Percentiles rank a stretch among this genome's conserved stretches.
Evolutionary conservation across 805 yeast genomes (phyloP).

Genomic region (Saccharomycopsis babjevae): DNA sequence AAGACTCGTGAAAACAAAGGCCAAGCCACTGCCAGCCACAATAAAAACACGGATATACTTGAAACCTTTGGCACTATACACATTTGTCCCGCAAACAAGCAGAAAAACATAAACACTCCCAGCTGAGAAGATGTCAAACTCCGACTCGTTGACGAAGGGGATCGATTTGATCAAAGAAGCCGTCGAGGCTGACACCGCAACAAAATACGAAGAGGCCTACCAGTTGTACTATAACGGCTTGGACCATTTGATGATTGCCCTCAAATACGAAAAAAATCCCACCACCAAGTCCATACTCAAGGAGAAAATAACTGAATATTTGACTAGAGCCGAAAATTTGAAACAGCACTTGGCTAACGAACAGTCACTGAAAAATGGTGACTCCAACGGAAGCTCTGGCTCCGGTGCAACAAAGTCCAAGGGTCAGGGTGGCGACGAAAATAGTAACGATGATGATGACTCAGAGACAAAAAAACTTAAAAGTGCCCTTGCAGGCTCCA

Average conservation of each 20-base stretch:
- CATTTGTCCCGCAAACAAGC: neutral
- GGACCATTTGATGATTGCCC: constrained; percentile 90
- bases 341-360: constrained; percentile 76
- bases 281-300: constrained; percentile 82
- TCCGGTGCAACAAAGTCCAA: constrained; percentile 43
- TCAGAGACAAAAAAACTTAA: constrained; percentile 82
- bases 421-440: constrained; percentile 34
- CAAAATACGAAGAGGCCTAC: constrained; percentile 88
- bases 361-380: constrained; percentile 23
- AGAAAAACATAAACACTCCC: neutral
- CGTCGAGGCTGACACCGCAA: constrained; percentile 85
- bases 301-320: constrained; percentile 81
- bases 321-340: constrained; percentile 87
- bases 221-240: constrained; percentile 85
- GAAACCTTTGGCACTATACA: too few relatives aligned
- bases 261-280: constrained; percentile 88
- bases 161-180: constrained; percentile 91
- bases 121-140: constrained; percentile 26
- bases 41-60: too few relatives aligned
- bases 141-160: constrained; percentile 85
- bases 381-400: constrained; percentile 40
- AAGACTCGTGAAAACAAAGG: too few relatives aligned
- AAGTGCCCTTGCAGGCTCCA: constrained; percentile 87
- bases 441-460: constrained; percentile 54
- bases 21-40: too few relatives aligned